A percentile compares a stretch with the other conserved stretches of the same genome.
Conservation (phyloP, 2,329 filamentous ascomycete species). For the Colletotrichum shisoi region DNA sequence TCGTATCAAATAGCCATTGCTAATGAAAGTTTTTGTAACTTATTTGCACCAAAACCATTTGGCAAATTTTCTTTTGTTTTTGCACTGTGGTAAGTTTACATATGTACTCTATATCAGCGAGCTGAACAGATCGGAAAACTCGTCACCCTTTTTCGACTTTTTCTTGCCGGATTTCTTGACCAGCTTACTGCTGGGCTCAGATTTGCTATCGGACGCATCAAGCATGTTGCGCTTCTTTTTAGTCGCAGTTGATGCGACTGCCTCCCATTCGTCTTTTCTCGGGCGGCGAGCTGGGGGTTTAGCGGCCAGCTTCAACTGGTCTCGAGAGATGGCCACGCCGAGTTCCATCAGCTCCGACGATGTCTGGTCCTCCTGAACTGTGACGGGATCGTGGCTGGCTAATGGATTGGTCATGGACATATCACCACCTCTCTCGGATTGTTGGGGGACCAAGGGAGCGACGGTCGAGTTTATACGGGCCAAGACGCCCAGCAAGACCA, state of each 20-base stretch:
- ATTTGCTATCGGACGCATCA: background rate
- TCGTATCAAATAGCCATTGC: conserved; percentile 37
- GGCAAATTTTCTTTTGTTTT: too few species aligned
- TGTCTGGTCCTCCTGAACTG: conserved; percentile 35
- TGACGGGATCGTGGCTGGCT: background rate
- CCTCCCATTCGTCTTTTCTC: background rate
- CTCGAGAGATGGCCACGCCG: conserved; percentile 46
- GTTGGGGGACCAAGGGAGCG: conserved; percentile 46
- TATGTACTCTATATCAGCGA: conserved; percentile 56
- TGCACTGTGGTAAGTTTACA: background rate
- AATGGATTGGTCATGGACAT: background rate
- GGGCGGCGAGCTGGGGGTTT: background rate
- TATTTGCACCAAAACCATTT: conserved; percentile 2
- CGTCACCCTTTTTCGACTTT: conserved; percentile 65
- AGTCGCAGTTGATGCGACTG: background rate
- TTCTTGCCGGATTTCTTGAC: conserved; percentile 43
- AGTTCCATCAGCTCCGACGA: conserved; percentile 41
- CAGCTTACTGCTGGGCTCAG: background rate
- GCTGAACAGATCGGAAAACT: conserved; percentile 77
- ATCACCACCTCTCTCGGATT: background rate
- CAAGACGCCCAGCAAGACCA: conserved; percentile 71
- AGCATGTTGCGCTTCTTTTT: conserved; percentile 25
- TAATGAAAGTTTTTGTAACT: conserved; percentile 37
- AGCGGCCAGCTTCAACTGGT: conserved; percentile 29
- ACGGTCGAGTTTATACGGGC: conserved; percentile 64